Evolutionary conservation across 2,329 filamentous ascomycete genomes (phyloP), one percentile per base, ranked within the genome.

Genomic region (Fusarium proliferatum): DNA sequence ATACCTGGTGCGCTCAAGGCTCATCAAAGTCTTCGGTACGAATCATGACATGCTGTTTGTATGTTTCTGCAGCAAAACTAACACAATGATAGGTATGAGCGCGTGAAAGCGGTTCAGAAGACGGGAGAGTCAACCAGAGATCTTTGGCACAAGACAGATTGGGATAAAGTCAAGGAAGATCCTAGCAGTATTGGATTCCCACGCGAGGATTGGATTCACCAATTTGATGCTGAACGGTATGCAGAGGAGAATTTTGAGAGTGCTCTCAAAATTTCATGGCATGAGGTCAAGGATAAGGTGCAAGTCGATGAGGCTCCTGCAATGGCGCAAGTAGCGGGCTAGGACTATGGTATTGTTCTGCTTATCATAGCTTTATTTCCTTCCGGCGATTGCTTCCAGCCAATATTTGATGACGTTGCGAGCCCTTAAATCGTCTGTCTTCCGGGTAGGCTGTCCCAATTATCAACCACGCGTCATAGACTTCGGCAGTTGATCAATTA

Each of bases 111-210:
- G 2, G 72, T 77, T 3, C 74, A 76, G 13, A 77, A 72, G 21
- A 76, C 74, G 0, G 74, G 74, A 11, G 72, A 77, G 16, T 64
- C 74, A 1, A 76, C 74, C 1, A 53, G 74, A 4, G 74, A 76
- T 34, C 34, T 76, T 6, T 76, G 74, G 74, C 74, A 76, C 15
- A 77, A 74, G 28, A 76, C 72, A 3, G 64, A 76, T 33, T 76
- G 74, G 74, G 61, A 38, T 6, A 60, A 64, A 7, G 74, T 75
- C 4, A 74, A 66, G 10, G 28, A 72, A 12, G 56, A 76, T 8
- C 74, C 74, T 0, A 60, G 42, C 3, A 76, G 64, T 2, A 73
- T 76, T 8, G 72, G 64, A 0, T 70, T 76, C 2, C 74, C 74
- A 1, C 60, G 72, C 2, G 74, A 77, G 9, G 74, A 72, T 10